Evolutionary conservation across 352 stramenopile species (phyloP), one percentile per base, ranked within the genome.

Genomic region (Globisporangium polare): DNA sequence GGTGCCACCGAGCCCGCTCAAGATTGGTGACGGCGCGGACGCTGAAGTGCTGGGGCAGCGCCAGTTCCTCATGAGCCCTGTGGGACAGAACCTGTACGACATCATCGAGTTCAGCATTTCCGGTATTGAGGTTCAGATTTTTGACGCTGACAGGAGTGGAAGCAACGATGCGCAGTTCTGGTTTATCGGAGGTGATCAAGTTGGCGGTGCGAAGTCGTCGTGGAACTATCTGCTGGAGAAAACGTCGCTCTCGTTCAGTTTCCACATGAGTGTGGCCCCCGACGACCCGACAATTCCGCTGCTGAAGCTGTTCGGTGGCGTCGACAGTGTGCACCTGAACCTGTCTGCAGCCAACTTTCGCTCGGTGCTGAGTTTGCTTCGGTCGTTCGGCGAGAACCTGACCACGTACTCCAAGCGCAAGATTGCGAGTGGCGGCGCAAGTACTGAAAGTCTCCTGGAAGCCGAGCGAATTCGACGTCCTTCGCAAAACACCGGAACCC

Each of bases 211-310:
- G n/a, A 42, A 33, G 31, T 73, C 67, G 5, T 60, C 72, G 18
- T 83, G 78, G 77, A 69, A 73, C 29, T 83, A 90, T 51, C 62
- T 90, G 26, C 70, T 91, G 7, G 81, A 92, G 63, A 92, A 89
- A 72, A 93, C 78, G 10, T 90, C 78, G 12, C 62, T 92, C 10
- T 71, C 71, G 2, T 86, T 93, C 31, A 82, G 73, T 49, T 89
- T 94, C 43, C 84, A 83, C 61, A 79, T 88, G 43, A 95, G 86
- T 37, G 82, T 95, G 8, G 78, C 84, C 5, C 80, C 84, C 2
- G 80, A 89, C 64, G 86, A 95, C 43, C 84, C 83, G 1, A 89
- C 77, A 8, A 87, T 92, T 52, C 80, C 86, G 39, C 71, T 95
- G 13, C 53, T 93, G 9, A 95, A 94, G 58, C 60, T 94, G 15